A percentile compares a stretch with the other conserved stretches of the same genome.
These are phyloP conservation scores for Collybia mongolica DNA, from an alignment of 768 basidiomycete species.

Conservation along the genomic window DNA sequence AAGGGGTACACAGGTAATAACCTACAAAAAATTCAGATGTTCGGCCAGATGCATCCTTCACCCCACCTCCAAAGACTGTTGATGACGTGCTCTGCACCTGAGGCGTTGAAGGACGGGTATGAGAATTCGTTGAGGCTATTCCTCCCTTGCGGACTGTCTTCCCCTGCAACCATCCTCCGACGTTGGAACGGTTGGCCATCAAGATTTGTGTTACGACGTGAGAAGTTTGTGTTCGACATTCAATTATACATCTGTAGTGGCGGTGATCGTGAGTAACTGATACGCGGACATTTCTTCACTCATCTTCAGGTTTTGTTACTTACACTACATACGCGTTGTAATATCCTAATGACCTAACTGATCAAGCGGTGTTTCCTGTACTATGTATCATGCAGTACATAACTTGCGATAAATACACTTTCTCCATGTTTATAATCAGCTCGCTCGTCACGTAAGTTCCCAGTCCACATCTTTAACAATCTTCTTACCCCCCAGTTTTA, in stretches of 20 bases:
- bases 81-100: conserved; percentile 72
- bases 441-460: too few species aligned
- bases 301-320: too few species aligned
- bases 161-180: conserved; percentile 66
- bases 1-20: conserved; percentile 9
- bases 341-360: too few species aligned
- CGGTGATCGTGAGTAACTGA: too few species aligned
- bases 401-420: too few species aligned
- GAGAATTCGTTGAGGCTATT: conserved; percentile 35
- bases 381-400: too few species aligned
- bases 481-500: background rate
- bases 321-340: too few species aligned
- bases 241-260: too few species aligned
- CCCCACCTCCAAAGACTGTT: conserved; percentile 78
- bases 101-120: conserved; percentile 61
- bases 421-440: too few species aligned
- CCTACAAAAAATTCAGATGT: conserved; percentile 80
- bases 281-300: too few species aligned
- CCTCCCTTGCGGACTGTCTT: conserved; percentile 74
- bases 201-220: background rate
- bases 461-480: background rate
- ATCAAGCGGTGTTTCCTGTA: too few species aligned
- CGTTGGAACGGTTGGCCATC: conserved; percentile 31
- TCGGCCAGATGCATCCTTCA: conserved; percentile 84
- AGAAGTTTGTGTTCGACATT: too few species aligned